A percentile compares a stretch with the other conserved stretches of the same genome.
phyloP scores from a whole-genome alignment of 768 basidiomycete genomes.

The Pleurotus tuber-regium region DNA sequence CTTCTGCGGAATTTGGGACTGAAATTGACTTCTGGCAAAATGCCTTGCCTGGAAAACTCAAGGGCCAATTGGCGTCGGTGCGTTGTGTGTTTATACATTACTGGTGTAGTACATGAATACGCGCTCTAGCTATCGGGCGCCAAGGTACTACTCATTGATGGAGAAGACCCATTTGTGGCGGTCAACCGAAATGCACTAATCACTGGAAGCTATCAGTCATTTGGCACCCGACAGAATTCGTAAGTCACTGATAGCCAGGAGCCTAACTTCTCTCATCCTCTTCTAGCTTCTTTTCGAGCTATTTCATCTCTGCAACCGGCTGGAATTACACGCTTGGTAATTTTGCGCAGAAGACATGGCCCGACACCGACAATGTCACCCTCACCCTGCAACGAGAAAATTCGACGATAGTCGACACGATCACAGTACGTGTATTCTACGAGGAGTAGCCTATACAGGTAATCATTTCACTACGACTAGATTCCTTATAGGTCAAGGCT shows the following conservation, averaged over 20 bases:
- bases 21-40: slow-evolving; percentile 56
- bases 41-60: slow-evolving; percentile 41
- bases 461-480: slow-evolving; percentile 23
- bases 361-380: slow-evolving; percentile 45
- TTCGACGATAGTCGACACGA: slow-evolving; percentile 33
- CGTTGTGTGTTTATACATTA: slow-evolving; percentile 7
- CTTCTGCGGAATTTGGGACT: slow-evolving; percentile 48
- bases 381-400: slow-evolving; percentile 45
- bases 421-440: slow-evolving; percentile 35
- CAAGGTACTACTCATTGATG: not conserved
- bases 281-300: slow-evolving; percentile 45
- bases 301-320: slow-evolving; percentile 26
- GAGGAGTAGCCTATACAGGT: not conserved
- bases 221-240: slow-evolving; percentile 50
- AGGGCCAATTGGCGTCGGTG: slow-evolving; percentile 45
- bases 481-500: slow-evolving; percentile 59
- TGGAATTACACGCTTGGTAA: slow-evolving; percentile 49
- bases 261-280: not conserved
- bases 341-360: slow-evolving; percentile 54
- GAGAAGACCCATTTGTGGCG: slow-evolving; percentile 44
- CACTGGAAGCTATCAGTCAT: slow-evolving; percentile 52
- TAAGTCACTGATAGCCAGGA: slow-evolving; percentile 19
- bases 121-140: not conserved
- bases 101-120: no score
- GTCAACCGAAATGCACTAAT: slow-evolving; percentile 50